A percentile compares a stretch with the other conserved stretches of the same genome.
phyloP scores from a whole-genome alignment of 805 yeast genomes.

The Myxozyma neotropica region DNA sequence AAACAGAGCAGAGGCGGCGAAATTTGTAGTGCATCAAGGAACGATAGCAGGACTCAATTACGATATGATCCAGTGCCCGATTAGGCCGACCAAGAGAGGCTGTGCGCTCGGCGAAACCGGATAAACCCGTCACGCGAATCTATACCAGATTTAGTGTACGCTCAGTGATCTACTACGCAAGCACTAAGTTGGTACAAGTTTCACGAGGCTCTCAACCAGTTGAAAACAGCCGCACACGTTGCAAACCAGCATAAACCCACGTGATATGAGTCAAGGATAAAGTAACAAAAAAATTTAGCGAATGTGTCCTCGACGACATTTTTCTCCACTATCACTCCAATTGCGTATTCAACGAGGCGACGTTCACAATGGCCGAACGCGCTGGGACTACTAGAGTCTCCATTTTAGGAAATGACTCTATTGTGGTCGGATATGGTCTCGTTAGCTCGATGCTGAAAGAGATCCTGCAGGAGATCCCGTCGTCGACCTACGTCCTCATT shows the following conservation, averaged over 20 bases:
- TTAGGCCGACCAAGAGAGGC: slow-evolving; percentile 12
- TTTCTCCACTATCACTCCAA: not conserved
- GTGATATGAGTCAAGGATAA: slow-evolving; percentile 6
- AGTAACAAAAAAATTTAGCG: not conserved
- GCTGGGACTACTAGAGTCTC: slow-evolving; percentile 36
- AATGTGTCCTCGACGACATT: not conserved
- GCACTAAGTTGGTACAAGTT: no score
- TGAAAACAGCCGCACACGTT: not conserved
- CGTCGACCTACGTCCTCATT: slow-evolving; percentile 90
- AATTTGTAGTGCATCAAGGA: not conserved
- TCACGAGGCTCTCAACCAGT: no score
- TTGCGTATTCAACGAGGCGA: not conserved
- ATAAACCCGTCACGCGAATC: no score
- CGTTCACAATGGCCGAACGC: not conserved
- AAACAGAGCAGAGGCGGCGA: not conserved
- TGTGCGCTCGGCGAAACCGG: slow-evolving; percentile 6
- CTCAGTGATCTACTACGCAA: no score
- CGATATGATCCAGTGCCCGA: not conserved
- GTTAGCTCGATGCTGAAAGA: slow-evolving; percentile 72
- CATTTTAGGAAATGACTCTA: slow-evolving; percentile 78
- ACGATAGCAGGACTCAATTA: not conserved
- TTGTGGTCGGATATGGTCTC: slow-evolving; percentile 88
- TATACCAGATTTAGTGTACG: no score
- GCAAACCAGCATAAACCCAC: not conserved
- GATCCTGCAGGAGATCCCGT: slow-evolving; percentile 60